Conservation (phyloP, 2,329 filamentous ascomycete genomes). For the Alternaria incomplexa region DNA sequence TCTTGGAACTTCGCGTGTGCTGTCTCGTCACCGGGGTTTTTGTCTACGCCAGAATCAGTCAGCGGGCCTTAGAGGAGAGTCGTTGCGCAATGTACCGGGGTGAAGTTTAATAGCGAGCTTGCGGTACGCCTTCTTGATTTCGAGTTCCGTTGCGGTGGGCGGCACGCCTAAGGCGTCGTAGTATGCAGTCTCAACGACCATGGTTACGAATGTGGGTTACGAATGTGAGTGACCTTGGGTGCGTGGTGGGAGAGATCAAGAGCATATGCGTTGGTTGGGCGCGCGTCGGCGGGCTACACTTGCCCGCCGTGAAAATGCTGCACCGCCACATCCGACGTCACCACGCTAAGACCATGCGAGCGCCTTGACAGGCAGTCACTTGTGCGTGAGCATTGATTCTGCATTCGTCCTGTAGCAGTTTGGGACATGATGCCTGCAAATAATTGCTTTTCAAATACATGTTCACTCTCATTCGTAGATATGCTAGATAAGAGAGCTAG, state of each 20-base stretch:
- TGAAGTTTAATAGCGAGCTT: conserved; percentile 91
- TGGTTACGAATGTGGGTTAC: conserved; percentile 46
- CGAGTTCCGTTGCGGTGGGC: conserved; percentile 83
- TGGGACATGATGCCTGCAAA: not conserved
- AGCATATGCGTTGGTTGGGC: conserved; percentile 23
- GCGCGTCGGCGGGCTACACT: conserved; percentile 20
- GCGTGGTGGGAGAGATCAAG: conserved; percentile 13
- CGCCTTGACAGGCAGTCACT: not conserved
- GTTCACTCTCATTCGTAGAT: conserved; percentile 28
- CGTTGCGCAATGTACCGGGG: conserved; percentile 65
- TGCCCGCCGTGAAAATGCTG: conserved; percentile 22
- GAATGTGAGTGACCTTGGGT: not conserved
- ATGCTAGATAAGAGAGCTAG: conserved; percentile 35
- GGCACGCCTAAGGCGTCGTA: conserved; percentile 86
- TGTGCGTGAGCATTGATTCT: not conserved
- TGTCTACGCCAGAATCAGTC: conserved; percentile 65
- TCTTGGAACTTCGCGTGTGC: conserved; percentile 94
- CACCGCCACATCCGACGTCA: conserved; percentile 28
- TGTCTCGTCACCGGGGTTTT: conserved; percentile 94
- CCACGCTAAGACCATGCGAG: conserved; percentile 13
- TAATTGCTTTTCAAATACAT: conserved; percentile 2
- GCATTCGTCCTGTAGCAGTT: not conserved
- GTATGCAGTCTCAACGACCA: conserved; percentile 89
- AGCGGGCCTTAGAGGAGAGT: not conserved
- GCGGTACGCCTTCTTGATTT: conserved; percentile 97